A percentile compares a stretch with the other conserved stretches of the same genome.
Conservation (phyloP, 1,139 yeast species). For the Candida labiduridarum region DNA sequence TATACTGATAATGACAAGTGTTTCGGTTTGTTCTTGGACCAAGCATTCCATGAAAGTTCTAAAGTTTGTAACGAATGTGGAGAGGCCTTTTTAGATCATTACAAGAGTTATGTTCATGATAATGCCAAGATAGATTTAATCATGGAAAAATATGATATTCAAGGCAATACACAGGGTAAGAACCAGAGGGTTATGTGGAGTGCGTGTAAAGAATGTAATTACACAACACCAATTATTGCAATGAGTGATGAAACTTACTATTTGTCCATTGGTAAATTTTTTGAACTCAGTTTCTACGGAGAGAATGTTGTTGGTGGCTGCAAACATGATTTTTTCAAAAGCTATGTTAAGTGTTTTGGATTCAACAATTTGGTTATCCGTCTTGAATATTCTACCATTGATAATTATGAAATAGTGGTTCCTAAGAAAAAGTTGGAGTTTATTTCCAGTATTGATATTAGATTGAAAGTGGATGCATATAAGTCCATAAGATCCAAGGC, state of each 20-base stretch:
- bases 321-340: slow-evolving; percentile 75
- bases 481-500: slow-evolving; percentile 57
- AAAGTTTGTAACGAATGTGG: slow-evolving; percentile 83
- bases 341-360: slow-evolving; percentile 84
- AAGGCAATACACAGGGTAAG: slow-evolving; percentile 39
- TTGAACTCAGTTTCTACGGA: slow-evolving; percentile 87
- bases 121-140: slow-evolving; percentile 78
- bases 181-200: slow-evolving; percentile 84
- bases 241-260: slow-evolving; percentile 90
- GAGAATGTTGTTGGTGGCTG: slow-evolving; percentile 50
- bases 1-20: slow-evolving; percentile 92
- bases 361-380: slow-evolving; percentile 77
- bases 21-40: slow-evolving; percentile 86
- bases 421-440: slow-evolving; percentile 76
- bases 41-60: slow-evolving; percentile 67
- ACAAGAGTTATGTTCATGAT: slow-evolving; percentile 88
- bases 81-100: slow-evolving; percentile 70
- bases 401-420: slow-evolving; percentile 72
- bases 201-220: slow-evolving; percentile 77
- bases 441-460: slow-evolving; percentile 72
- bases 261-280: slow-evolving; percentile 88
- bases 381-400: slow-evolving; percentile 76
- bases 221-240: slow-evolving; percentile 76
- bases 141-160: slow-evolving; percentile 58
- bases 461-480: slow-evolving; percentile 66